Conservation (phyloP, 1,284 basidiomycete species). For the Thelephora terrestris region DNA sequence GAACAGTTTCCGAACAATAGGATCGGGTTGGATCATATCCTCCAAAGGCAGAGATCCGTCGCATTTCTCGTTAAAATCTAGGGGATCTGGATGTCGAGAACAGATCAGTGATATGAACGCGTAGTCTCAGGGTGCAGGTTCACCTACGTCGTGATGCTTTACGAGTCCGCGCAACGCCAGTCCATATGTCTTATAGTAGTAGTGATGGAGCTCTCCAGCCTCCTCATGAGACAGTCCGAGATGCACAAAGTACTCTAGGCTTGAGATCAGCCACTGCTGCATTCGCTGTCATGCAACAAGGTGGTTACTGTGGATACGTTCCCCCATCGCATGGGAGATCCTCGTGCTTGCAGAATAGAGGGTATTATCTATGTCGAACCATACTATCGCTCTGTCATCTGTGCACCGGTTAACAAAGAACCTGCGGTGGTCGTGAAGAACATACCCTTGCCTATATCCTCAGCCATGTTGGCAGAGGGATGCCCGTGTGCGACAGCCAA, state of each 20-base stretch:
- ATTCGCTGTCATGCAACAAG: constrained; percentile 1
- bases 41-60: constrained; percentile 81
- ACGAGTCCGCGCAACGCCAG: constrained; percentile 79
- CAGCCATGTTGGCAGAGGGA: no score
- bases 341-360: constrained; percentile 67
- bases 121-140: constrained; percentile 11
- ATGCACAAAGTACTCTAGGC: constrained; percentile 62
- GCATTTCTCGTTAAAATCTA: constrained; percentile 82
- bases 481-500: no score
- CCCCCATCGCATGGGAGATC: constrained; percentile 75
- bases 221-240: constrained; percentile 62
- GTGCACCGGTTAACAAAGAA: background rate
- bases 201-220: constrained; percentile 61
- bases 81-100: constrained; percentile 45
- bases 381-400: constrained; percentile 55
- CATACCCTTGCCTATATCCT: no score
- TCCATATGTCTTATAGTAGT: constrained; percentile 75
- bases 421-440: background rate
- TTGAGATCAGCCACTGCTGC: background rate
- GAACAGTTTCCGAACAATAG: constrained; percentile 55
- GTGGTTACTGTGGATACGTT: constrained; percentile 59
- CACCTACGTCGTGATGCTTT: constrained; percentile 72
- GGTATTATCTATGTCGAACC: constrained; percentile 86
- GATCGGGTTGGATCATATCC: constrained; percentile 63
- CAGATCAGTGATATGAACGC: background rate